Conservation (phyloP, 192 early-diverging fungal genomes). For the Linnemannia hyalina region DNA sequence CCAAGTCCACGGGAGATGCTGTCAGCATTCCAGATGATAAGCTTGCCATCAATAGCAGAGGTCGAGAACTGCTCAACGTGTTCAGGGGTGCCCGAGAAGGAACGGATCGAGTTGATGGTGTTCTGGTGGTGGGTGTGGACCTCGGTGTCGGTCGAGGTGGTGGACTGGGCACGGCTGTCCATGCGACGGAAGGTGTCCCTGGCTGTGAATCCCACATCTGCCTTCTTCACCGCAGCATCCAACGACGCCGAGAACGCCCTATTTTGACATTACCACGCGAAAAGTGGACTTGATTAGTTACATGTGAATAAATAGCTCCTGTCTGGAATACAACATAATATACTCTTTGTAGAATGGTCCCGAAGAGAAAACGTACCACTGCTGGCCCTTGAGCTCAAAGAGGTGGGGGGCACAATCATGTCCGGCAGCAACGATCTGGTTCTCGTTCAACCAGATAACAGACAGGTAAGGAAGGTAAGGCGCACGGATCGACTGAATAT, state of each 20-base stretch:
- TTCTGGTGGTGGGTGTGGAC: conserved; percentile 94
- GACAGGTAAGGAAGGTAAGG: conserved; percentile 82
- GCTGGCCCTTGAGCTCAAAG: conserved; percentile 66
- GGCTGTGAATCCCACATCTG: conserved; percentile 73
- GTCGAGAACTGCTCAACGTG: conserved; percentile 81
- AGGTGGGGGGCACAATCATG: conserved; percentile 95
- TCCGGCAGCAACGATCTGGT: conserved; percentile 87
- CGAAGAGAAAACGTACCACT: conserved; percentile 67
- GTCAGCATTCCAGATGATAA: conserved; percentile 77
- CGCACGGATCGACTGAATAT: conserved; percentile 70
- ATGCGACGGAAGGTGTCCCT: conserved; percentile 91
- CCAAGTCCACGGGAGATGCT: conserved; percentile 23
- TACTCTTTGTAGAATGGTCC: background rate
- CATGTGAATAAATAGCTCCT: background rate
- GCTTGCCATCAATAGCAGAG: conserved; percentile 85
- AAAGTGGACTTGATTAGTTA: background rate
- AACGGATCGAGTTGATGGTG: conserved; percentile 83
- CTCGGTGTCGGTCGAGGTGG: conserved; percentile 73
- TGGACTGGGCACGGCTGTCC: conserved; percentile 85
- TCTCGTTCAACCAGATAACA: conserved; percentile 81
- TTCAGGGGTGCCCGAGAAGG: conserved; percentile 63
- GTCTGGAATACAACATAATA: background rate
- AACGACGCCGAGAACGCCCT: conserved; percentile 75
- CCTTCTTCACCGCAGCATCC: conserved; percentile 84
- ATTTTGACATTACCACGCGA: background rate